phyloP scores from a whole-genome alignment of 129 eudicot genomes.

The Arctium lappa region DNA sequence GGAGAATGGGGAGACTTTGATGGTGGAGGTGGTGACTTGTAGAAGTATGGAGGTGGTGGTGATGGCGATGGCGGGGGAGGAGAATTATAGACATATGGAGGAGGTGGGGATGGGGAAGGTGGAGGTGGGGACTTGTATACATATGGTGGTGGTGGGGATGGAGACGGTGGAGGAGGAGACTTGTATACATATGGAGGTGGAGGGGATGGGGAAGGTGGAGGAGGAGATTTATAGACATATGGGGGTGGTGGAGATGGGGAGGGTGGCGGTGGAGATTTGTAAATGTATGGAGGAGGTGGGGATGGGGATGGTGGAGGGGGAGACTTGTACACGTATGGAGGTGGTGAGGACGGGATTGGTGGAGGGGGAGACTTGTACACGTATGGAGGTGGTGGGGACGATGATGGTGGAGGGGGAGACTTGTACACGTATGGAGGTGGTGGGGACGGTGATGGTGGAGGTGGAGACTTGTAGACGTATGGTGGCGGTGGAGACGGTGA shows the following conservation, averaged over 20 bases:
- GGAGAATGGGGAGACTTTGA: constrained; percentile 26
- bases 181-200: constrained; percentile 15
- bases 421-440: neutral
- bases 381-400: constrained; percentile 20
- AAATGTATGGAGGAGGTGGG: constrained; percentile 10
- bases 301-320: neutral
- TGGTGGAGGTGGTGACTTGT: constrained; percentile 24
- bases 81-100: constrained; percentile 14
- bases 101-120: constrained; percentile 18
- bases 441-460: constrained; percentile 7
- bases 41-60: neutral
- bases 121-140: constrained; percentile 22
- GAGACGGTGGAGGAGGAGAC: constrained; percentile 25
- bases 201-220: constrained; percentile 19
- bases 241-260: constrained; percentile 30
- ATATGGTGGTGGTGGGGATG: constrained; percentile 30
- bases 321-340: constrained; percentile 8
- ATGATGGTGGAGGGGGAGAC: constrained; percentile 5
- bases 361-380: constrained; percentile 22
- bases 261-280: constrained; percentile 23
- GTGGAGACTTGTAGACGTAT: neutral
- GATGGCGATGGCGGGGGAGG: constrained; percentile 23
- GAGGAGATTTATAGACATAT: constrained; percentile 9
- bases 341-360: constrained; percentile 11
- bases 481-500: constrained; percentile 15